These are phyloP conservation scores for Mortierella antarctica DNA, from an alignment of 192 early-diverging fungal genomes.

Conservation along the genomic window DNA sequence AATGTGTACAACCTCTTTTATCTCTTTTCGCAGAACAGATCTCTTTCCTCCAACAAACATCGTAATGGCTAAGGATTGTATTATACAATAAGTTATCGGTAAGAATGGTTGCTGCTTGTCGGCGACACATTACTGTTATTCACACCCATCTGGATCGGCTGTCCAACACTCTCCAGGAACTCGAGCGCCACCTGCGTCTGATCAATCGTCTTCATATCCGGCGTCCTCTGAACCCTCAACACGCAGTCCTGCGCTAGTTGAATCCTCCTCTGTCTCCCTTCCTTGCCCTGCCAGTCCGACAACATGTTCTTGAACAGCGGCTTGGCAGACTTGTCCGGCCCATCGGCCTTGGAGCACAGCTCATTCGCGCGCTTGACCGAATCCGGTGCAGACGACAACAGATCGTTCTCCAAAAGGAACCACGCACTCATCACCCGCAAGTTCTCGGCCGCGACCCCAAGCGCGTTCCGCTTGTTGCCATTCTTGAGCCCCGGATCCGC, in stretches of 20 bases:
- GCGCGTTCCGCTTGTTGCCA: conserved; percentile 26
- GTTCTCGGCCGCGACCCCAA: conserved; percentile 38
- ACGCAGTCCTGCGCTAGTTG: conserved; percentile 48
- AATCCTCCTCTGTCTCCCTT: conserved; percentile 30
- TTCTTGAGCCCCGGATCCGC: conserved; percentile 43
- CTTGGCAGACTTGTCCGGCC: conserved; percentile 44
- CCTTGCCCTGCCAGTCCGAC: conserved; percentile 46
- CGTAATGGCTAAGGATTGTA: no score
- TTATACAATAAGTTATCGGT: no score
- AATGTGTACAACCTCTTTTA: neutral
- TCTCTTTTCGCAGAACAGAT: no score
- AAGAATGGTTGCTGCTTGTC: no score
- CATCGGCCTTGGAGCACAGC: conserved; percentile 50
- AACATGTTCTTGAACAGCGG: conserved; percentile 51
- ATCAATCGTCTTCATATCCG: conserved; percentile 48
- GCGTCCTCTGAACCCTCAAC: conserved; percentile 35
- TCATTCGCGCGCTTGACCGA: conserved; percentile 41
- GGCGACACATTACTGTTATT: no score
- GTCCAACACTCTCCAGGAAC: conserved; percentile 33
- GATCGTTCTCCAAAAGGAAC: conserved; percentile 52
- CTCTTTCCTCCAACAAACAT: no score
- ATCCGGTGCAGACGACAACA: conserved; percentile 40
- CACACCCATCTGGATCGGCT: conserved; percentile 14
- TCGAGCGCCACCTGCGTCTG: conserved; percentile 42
- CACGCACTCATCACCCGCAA: conserved; percentile 46